phyloP scores from a whole-genome alignment of 164 flowering plant genomes.

The Chimonanthus salicifolius region DNA sequence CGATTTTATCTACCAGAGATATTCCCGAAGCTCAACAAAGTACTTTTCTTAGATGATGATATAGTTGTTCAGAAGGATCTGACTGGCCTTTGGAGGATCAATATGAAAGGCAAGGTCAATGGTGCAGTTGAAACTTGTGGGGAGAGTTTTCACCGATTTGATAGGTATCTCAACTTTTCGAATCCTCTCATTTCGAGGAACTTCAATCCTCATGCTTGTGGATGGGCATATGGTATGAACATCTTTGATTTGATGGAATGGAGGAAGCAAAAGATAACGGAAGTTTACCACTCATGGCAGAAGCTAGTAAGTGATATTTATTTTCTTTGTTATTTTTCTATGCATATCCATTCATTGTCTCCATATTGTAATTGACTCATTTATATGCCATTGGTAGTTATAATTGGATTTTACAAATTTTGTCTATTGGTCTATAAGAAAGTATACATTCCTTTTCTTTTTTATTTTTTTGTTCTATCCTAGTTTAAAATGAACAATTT shows the following conservation, averaged over 20 bases:
- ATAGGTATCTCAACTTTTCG: conserved; percentile 27
- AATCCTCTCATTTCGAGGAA: conserved; percentile 24
- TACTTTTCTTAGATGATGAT: conserved; percentile 92
- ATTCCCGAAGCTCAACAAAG: conserved; percentile 83
- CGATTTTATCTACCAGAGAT: conserved; percentile 90
- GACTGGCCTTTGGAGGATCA: conserved; percentile 64
- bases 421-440: too few species aligned
- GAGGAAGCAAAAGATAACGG: conserved; percentile 23
- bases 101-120: conserved; percentile 85
- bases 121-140: conserved; percentile 74
- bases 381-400: neutral
- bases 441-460: neutral
- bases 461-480: too few species aligned
- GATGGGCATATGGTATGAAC: conserved; percentile 29
- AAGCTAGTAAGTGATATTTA: conserved; percentile 15
- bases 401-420: too few species aligned
- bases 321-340: neutral
- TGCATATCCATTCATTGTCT: too few species aligned
- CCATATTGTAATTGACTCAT: neutral
- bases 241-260: conserved; percentile 24
- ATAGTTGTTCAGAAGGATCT: conserved; percentile 88
- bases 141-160: conserved; percentile 26
- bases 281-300: conserved; percentile 24
- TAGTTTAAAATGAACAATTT: too few species aligned
- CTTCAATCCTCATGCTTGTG: conserved; percentile 23